Conservation (phyloP, 148 eudicot genomes). For the Fagopyrum homotropicum region DNA sequence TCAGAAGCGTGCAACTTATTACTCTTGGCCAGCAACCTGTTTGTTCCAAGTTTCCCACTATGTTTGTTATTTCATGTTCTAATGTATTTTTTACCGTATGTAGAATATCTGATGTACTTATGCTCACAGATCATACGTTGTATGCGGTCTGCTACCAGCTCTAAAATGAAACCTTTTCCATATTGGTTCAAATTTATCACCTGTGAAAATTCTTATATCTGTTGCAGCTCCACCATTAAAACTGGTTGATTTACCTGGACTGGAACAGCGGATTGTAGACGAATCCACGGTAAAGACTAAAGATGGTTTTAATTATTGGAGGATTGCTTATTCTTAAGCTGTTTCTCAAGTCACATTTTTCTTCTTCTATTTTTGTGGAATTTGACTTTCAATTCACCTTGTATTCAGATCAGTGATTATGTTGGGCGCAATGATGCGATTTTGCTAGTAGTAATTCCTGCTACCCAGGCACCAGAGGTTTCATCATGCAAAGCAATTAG, state of each 20-base stretch:
- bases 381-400: constrained; percentile 24
- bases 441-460: constrained; percentile 85
- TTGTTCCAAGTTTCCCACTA: too few relatives aligned
- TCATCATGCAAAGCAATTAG: constrained; percentile 80
- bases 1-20: too few relatives aligned
- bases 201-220: constrained; percentile 4
- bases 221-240: constrained; percentile 84
- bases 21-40: too few relatives aligned
- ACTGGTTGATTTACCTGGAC: constrained; percentile 90
- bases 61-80: too few relatives aligned
- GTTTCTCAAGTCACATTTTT: constrained; percentile 1
- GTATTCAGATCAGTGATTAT: constrained; percentile 59
- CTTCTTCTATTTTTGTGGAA: not conserved
- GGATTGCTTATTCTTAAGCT: not conserved
- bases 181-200: not conserved
- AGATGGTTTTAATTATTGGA: constrained; percentile 1
- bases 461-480: constrained; percentile 81
- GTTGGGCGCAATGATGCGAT: constrained; percentile 88
- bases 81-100: not conserved
- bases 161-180: not conserved
- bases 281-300: constrained; percentile 60
- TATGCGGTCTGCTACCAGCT: not conserved
- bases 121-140: not conserved
- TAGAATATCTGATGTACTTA: not conserved
- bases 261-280: constrained; percentile 84